Evolutionary conservation across 768 basidiomycete genomes (phyloP), one percentile per base, ranked within the genome.

Genomic region (Xanthoconium stramineum): DNA sequence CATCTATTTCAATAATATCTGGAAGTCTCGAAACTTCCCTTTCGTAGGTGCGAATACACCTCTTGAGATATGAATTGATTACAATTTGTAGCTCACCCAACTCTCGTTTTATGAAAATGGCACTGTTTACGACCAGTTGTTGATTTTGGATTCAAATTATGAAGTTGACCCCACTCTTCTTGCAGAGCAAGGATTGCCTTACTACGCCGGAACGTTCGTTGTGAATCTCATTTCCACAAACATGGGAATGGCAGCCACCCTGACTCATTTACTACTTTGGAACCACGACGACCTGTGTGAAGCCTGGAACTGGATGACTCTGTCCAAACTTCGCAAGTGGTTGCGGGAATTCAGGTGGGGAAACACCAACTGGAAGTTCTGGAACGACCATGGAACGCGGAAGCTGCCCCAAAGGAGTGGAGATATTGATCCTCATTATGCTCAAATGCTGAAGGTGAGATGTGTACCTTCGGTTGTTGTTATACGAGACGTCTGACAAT

Each of bases 1-100:
- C 0, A 60, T 75, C 3, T 81, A 73, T 59, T 77, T 76, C 12
- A 74, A 66, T 42, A 85, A 88, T 56, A 69, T 77, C 12, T 86
- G 84, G 84, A 67, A 79, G 44, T 79, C 78, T 2, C 78, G 82
- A 61, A 78, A 74, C 61, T 84, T 86, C 72, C 85, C 85, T 2
- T 84, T 84, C 70, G 75, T 77, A 61, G 35, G 68, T 52, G 1
- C 13, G 9, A 3, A 8, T 33, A 24, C 4, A 9, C 28, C 19
- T 40, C 20, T 28, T 17, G 40, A 40, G 19, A 24, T 14, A 24
- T 13, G 6, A 6, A 4, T 20, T 43, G 15, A 51, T 15, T 35
- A 8, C 9, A 35, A 12, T 6, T 15, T 35, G 14, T 35, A 51
- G 50, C 50, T 51, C 20, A 28, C 50, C 12, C 50, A 51, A 43